These are phyloP conservation scores for Solanum peruvianum DNA, from an alignment of 257 asterid genomes.

Conservation along the genomic window DNA sequence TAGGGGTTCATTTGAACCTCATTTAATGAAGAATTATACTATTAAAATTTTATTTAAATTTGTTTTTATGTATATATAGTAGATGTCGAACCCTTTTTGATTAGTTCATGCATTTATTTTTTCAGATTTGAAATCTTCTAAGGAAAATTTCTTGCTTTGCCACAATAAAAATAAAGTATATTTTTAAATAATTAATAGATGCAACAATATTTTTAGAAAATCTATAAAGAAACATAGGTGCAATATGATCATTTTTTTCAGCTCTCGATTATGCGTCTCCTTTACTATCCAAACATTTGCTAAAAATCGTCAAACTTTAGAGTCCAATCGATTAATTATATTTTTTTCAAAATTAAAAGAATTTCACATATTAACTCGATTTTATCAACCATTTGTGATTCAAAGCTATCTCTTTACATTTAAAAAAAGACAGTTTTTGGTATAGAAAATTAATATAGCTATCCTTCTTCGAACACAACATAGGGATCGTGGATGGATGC, in stretches of 20 bases:
- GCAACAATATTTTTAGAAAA: neutral
- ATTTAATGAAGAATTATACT: no score
- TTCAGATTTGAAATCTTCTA: no score
- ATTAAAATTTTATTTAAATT: no score
- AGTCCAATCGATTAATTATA: neutral
- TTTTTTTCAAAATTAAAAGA: no score
- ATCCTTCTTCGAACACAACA: neutral
- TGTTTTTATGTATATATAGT: no score
- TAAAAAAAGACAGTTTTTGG: neutral
- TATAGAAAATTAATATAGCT: neutral
- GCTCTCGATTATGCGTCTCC: neutral
- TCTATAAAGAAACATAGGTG: neutral
- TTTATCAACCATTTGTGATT: neutral
- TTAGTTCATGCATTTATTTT: no score
- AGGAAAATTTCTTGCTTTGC: neutral
- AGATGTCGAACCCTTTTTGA: no score
- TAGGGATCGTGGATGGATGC: neutral
- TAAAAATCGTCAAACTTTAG: neutral
- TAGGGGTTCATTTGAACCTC: neutral
- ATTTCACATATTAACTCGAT: neutral
- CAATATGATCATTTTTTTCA: neutral
- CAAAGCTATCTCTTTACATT: neutral
- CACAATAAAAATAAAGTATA: fast-evolving
- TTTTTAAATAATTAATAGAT: neutral
- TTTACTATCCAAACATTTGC: neutral